These are phyloP conservation scores for Ophiostoma sp. DNA, from an alignment of 2,329 filamentous ascomycete genomes.

Conservation along the genomic window DNA sequence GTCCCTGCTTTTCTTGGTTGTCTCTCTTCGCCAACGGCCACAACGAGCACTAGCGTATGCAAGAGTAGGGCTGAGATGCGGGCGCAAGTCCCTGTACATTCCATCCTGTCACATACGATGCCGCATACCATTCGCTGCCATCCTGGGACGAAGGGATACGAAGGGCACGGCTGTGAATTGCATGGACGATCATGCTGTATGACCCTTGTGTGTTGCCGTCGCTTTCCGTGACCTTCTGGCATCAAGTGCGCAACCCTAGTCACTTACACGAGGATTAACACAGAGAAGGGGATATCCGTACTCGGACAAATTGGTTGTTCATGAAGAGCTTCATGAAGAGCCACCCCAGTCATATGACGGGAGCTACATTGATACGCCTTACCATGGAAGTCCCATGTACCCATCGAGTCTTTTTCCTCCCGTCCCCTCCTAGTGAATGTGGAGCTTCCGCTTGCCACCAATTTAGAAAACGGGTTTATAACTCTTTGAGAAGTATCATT, in stretches of 20 bases:
- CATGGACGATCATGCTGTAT: neutral
- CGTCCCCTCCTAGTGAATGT: neutral
- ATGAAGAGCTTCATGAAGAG: neutral
- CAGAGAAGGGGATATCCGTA: neutral
- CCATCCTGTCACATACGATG: neutral
- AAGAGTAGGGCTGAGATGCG: constrained; percentile 12
- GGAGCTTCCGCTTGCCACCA: neutral
- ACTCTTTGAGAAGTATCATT: neutral
- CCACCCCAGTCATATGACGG: neutral
- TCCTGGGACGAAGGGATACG: neutral
- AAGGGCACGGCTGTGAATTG: neutral
- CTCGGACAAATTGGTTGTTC: neutral
- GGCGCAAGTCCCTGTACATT: neutral
- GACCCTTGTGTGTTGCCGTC: neutral
- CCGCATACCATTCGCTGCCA: neutral
- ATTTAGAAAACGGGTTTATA: neutral
- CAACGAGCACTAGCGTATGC: constrained; percentile 4
- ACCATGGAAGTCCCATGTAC: neutral
- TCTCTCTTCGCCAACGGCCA: neutral
- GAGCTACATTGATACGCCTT: neutral
- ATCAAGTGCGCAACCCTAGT: neutral
- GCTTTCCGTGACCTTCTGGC: neutral
- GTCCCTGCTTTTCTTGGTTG: neutral
- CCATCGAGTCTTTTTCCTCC: neutral
- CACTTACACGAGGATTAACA: neutral